These are phyloP conservation scores for Dendrobium huoshanense DNA, from an alignment of 106 monocot species.

Conservation along the genomic window DNA sequence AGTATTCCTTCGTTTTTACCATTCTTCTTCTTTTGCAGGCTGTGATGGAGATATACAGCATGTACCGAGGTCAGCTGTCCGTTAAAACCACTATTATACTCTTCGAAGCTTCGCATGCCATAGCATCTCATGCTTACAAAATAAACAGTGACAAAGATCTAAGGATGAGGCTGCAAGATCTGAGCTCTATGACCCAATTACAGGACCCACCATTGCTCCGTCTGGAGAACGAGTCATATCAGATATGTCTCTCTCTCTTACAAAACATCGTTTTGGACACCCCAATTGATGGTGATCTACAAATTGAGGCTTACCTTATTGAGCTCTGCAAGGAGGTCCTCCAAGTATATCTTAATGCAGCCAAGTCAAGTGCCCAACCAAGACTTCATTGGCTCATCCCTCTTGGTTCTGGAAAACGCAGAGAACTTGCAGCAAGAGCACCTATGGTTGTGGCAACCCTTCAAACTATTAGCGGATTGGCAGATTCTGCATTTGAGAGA, in stretches of 20 bases:
- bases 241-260: constrained; percentile 59
- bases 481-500: constrained; percentile 48
- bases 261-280: constrained; percentile 53
- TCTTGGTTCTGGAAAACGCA: constrained; percentile 58
- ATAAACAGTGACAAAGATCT: constrained; percentile 64
- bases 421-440: constrained; percentile 75
- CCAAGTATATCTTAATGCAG: constrained; percentile 56
- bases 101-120: constrained; percentile 66
- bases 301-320: constrained; percentile 43
- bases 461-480: constrained; percentile 59
- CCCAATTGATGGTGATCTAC: constrained; percentile 15
- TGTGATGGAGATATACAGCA: constrained; percentile 78
- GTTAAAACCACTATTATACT: constrained; percentile 42
- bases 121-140: constrained; percentile 72
- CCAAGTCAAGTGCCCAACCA: constrained; percentile 23
- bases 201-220: constrained; percentile 87
- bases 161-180: constrained; percentile 64
- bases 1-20: neutral
- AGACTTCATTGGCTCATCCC: constrained; percentile 50
- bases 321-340: constrained; percentile 75
- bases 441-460: constrained; percentile 74
- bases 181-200: constrained; percentile 81
- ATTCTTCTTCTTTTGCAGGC: constrained; percentile 41
- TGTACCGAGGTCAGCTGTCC: constrained; percentile 59
- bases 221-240: constrained; percentile 84